A percentile compares a stretch with the other conserved stretches of the same genome.
Conservation (phyloP, 495 filamentous ascomycete genomes). For the Aspergillus haitiensis region DNA sequence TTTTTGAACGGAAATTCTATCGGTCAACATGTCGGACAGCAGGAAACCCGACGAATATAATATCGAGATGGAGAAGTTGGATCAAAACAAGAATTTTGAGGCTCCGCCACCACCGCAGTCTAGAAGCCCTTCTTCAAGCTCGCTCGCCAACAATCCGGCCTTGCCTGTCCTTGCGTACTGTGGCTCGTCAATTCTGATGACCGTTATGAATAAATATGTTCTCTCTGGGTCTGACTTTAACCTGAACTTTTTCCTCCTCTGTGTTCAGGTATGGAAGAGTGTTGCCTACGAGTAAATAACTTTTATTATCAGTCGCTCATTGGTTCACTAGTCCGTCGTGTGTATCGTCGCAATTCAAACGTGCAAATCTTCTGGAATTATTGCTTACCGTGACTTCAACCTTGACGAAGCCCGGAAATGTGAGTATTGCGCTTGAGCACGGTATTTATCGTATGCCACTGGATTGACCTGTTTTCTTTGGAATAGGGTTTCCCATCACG, state of each 20-base stretch:
- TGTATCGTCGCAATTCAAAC: conserved; percentile 85
- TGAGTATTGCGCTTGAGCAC: conserved; percentile 41
- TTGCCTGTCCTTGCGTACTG: conserved; percentile 90
- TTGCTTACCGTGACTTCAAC: conserved; percentile 90
- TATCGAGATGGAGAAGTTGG: conserved; percentile 67
- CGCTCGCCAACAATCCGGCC: conserved; percentile 66
- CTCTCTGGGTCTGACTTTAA: conserved; percentile 90
- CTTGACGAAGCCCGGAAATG: conserved; percentile 88
- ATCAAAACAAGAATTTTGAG: conserved; percentile 61
- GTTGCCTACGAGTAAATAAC: background rate
- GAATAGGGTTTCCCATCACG: conserved; percentile 92
- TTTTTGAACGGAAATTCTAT: background rate
- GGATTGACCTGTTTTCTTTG: conserved; percentile 26
- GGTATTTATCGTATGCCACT: conserved; percentile 13
- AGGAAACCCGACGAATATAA: conserved; percentile 84
- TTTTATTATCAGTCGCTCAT: conserved; percentile 13
- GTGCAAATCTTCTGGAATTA: conserved; percentile 79
- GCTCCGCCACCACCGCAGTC: conserved; percentile 43
- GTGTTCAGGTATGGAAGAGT: conserved; percentile 72
- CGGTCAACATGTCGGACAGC: conserved; percentile 63
- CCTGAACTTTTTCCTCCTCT: conserved; percentile 92
- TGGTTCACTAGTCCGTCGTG: conserved; percentile 70
- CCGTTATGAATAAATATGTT: conserved; percentile 98
- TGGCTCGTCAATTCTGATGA: conserved; percentile 95
- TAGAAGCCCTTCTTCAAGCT: conserved; percentile 30